Evolutionary conservation across 306 rosid species (phyloP), one percentile per base, ranked within the genome.

Genomic region (Luffa acutangula): DNA sequence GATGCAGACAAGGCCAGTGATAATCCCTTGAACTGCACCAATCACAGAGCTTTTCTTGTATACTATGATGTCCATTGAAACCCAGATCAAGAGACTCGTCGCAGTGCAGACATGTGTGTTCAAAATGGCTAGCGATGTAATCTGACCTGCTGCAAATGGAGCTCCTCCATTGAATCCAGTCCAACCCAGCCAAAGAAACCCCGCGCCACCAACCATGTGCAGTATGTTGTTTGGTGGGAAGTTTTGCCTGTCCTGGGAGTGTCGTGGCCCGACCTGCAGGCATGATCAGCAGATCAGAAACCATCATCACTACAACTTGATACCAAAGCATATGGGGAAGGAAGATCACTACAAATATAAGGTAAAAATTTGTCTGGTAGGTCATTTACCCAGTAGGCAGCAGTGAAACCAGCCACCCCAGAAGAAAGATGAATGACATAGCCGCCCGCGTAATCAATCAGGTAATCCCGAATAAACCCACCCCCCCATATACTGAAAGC

Each of bases 151-250:
- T 34, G 87, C 80, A 69, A 87, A 90, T 25, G 95, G 88, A 33
- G 97, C 83, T 65, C 97, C 96, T 37, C 97, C 97, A 39, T 92
- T 92, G 89, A 92, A 92, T 34, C 93, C 93, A 20, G 91, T 83
- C 97, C 97, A 92, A 6, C 93, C 93, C 71, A 92, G 63, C 97
- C 96, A 92, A 51, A 92, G 65, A 73, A 92, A 90, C 77, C 97
- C 95, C 48, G 93, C 93, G 13, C 97, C 95, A 58, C 87, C 92
- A 58, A 92, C 84, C 89, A 90, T 80, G 85, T 87, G 93, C 70
- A 86, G 86, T 77, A 92, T 90, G 87, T 92, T 90, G 84, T 92
- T 92, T 39, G 93, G 97, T 20, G 92, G 91, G 46, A 92, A 90
- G 78, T 84, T 82, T 75, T 89, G 83, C 74, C 93, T 88, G 87